A percentile compares a stretch with the other conserved stretches of the same genome.
phyloP scores from a whole-genome alignment of 768 basidiomycete species.

The Pleurotus sapidus region DNA sequence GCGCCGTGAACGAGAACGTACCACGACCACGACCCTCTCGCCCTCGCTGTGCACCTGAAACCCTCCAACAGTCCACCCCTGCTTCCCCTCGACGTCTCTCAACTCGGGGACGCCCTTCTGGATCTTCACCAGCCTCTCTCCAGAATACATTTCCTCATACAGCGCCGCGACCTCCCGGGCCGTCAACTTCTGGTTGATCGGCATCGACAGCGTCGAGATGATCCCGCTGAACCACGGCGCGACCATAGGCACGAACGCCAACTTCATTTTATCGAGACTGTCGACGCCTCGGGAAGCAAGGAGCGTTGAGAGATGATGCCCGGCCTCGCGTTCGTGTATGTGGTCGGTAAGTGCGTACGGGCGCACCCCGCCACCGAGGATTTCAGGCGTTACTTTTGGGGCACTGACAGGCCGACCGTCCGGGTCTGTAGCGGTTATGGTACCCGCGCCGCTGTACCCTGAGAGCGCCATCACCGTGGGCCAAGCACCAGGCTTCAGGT shows the following conservation, averaged over 20 bases:
- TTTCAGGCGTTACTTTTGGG: constrained; percentile 80
- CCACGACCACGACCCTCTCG: constrained; percentile 91
- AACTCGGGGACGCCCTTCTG: constrained; percentile 71
- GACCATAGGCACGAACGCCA: constrained; percentile 87
- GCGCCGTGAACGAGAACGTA: constrained; percentile 33
- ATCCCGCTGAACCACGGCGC: constrained; percentile 98
- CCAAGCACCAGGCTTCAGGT: constrained; percentile 55
- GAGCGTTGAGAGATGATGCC: constrained; percentile 72
- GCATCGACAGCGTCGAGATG: constrained; percentile 81
- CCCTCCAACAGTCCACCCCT: constrained; percentile 90
- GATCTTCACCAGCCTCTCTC: constrained; percentile 70
- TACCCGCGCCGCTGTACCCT: constrained; percentile 95
- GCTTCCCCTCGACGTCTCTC: constrained; percentile 72
- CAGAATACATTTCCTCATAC: constrained; percentile 75
- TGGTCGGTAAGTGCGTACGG: constrained; percentile 95
- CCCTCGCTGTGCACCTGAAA: constrained; percentile 90
- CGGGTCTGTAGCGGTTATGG: constrained; percentile 63
- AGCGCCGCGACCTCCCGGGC: constrained; percentile 71
- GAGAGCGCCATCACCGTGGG: constrained; percentile 92
- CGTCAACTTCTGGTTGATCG: constrained; percentile 61
- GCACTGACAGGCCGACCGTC: constrained; percentile 71
- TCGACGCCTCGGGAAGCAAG: constrained; percentile 32
- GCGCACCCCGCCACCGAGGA: constrained; percentile 69
- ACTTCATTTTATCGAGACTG: constrained; percentile 26
- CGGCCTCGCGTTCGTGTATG: constrained; percentile 97